Percentiles rank a stretch among this genome's conserved stretches.
Conservation (phyloP, 331 rosid genomes). For the Arachis monticola region DNA sequence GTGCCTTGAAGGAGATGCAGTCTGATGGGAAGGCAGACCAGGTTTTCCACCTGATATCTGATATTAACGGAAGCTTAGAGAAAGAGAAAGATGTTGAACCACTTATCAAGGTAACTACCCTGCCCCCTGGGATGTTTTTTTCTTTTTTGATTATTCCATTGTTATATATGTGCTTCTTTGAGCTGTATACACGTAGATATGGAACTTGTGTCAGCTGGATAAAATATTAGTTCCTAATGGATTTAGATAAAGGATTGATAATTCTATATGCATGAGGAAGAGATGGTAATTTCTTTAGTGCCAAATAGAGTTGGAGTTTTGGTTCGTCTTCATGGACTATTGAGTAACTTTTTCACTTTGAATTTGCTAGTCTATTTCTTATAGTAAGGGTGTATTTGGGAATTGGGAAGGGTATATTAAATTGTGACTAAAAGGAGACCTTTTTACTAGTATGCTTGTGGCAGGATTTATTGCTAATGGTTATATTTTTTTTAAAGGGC, state of each 20-base stretch:
- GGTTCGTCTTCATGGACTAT: constrained; percentile 22
- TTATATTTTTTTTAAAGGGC: neutral
- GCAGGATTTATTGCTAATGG: constrained; percentile 10
- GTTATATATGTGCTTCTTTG: constrained; percentile 7
- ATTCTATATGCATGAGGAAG: too few species aligned
- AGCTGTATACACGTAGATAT: neutral
- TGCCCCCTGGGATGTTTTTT: neutral
- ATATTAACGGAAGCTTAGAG: constrained; percentile 58
- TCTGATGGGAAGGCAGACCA: constrained; percentile 67
- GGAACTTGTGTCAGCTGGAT: constrained; percentile 5
- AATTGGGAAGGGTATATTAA: neutral
- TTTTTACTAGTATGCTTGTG: constrained; percentile 6
- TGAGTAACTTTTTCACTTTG: neutral
- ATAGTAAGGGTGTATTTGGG: neutral
- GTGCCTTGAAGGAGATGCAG: constrained; percentile 77
- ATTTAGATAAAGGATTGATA: neutral
- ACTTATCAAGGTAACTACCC: constrained; percentile 52
- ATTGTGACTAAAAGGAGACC: constrained; percentile 7
- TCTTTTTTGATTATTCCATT: constrained; percentile 3
- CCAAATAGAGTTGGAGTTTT: constrained; percentile 2
- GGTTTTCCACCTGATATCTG: constrained; percentile 50
- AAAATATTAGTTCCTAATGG: constrained; percentile 22
- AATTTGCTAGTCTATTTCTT: constrained; percentile 3
- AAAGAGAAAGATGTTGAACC: constrained; percentile 55
- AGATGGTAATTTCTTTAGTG: neutral